phyloP scores from a whole-genome alignment of 257 asterid genomes.

The Thymus quinquecostatus region DNA sequence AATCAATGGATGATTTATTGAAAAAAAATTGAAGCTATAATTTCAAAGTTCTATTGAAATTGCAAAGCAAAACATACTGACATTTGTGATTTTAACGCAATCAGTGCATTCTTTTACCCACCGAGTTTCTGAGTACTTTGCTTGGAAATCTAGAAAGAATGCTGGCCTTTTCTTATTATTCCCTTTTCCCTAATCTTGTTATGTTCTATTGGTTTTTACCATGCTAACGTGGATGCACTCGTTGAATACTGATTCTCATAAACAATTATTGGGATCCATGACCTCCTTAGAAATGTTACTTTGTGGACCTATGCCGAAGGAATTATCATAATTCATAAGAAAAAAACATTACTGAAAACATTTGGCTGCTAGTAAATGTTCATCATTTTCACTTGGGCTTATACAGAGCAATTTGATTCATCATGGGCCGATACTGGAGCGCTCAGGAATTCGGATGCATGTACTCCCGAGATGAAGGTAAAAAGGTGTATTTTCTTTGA shows the following conservation, averaged over 20 bases:
- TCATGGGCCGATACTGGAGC: slow-evolving; percentile 50
- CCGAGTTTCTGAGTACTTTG: slow-evolving; percentile 7
- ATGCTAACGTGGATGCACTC: slow-evolving; percentile 21
- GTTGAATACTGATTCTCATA: slow-evolving; percentile 3
- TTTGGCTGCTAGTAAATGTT: slow-evolving; percentile 11
- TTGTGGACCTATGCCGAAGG: slow-evolving; percentile 15
- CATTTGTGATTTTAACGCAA: neutral
- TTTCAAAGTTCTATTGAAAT: neutral
- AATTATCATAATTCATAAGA: neutral
- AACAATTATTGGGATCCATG: neutral
- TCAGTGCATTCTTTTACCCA: neutral
- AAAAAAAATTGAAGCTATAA: neutral
- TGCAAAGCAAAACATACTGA: too few relatives aligned
- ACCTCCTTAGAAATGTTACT: slow-evolving; percentile 19
- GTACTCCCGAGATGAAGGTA: slow-evolving; percentile 66
- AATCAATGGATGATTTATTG: neutral
- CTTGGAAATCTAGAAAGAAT: slow-evolving; percentile 3
- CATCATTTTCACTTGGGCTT: slow-evolving; percentile 31
- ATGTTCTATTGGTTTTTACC: slow-evolving; percentile 4
- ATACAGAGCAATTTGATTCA: slow-evolving; percentile 45
- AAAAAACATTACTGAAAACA: slow-evolving; percentile 13
- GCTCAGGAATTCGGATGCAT: slow-evolving; percentile 52
- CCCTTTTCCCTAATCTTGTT: slow-evolving; percentile 10
- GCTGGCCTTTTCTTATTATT: neutral
- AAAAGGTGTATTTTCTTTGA: slow-evolving; percentile 40